Evolutionary conservation across 805 yeast genomes (phyloP), one percentile per base, ranked within the genome.

Genomic region (Candida morakotiae): DNA sequence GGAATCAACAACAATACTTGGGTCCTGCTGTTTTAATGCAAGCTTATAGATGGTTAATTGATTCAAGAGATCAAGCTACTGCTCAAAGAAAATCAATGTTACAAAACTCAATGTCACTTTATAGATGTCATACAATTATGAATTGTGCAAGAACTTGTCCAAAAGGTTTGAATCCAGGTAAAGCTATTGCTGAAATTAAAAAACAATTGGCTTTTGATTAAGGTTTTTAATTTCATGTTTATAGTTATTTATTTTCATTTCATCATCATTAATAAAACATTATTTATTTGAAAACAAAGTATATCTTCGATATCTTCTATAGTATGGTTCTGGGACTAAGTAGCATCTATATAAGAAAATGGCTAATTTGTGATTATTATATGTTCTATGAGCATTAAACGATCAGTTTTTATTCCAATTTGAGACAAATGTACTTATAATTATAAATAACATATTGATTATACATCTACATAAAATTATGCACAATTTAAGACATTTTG

Each of bases 1-100:
- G 98, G 98, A 93, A 93, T 71, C 96, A 87, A 71, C 95, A 89
- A 69, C 95, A 93, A 73, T 93, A 93, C 69, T 73, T 93, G 53
- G 98, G 98, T 40, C 98, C 98, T 18, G 98, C 98, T 21, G 98
- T 93, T 38, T 77, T 93, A 64, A 86, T 93, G 96, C 98, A 93
- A 75, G 97, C 98, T 39, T 93, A 81, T 77, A 83, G 98, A 74
- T 93, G 98, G 98, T 81, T 93, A 75, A 79, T 88, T 44, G 98
- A 93, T 67, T 83, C 95, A 29, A 83, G 98, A 73, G 98, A 93
- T 69, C 83, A 87, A 65, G 96, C 96, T 38, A 73, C 87, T 30
- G 70, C 65, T 44, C 54, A 72, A 50, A 87, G 98, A 76, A 85
- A 79, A 61, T 85, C 80, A 56, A 82, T 84, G 87, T 76, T 93